Evolutionary conservation across 225 moss, liverwort and hornwort species (phyloP), one percentile per base, ranked within the genome.

Genomic region (Antitrichia curtipendula): DNA sequence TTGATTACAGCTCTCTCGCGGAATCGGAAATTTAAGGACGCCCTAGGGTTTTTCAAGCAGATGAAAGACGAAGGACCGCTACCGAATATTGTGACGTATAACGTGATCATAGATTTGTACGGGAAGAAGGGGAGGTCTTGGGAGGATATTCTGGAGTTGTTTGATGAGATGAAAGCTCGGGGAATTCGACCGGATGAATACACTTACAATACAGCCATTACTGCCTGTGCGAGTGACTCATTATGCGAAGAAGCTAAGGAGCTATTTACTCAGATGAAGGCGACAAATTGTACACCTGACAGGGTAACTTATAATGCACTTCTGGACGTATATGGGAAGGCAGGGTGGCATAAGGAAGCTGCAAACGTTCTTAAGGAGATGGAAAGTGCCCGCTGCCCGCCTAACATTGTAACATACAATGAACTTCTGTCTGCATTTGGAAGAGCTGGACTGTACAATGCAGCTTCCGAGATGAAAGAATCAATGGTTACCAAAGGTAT

Each of bases 321-420:
- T 58, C 84, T 98, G 88, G 98, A 98, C 82, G 98, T 98, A 8
- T 98, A 96, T 88, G 98, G 98, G n/a, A 98, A 98, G 95, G 98
- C 96, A 86, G 97, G 98, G 74, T 98, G 98, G 96, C 95, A 98
- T 75, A 52, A 82, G 31, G 98, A 98, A 90, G 98, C 98, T 73
- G 92, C 82, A 31, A 91, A 91, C 88, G 94, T 98, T 76, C 90
- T 98, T 49, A 91, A 90, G 84, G 97, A 96, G 88, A 98, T 98
- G 98, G 98, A 98, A 88, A 82, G 75, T 62, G 94, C 90, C 65
- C 90, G 94, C 45, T 98, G 96, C 59, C 91, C 88, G 36, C 96
- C 98, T 14, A 98, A 98, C 32, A 81, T 96, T 60, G 95, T 98
- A 58, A 95, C 98, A 21, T 97, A 95, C 89, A 98, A 98, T 84